phyloP scores from a whole-genome alignment of 2,329 filamentous ascomycete genomes.

The Fusarium sp. region DNA sequence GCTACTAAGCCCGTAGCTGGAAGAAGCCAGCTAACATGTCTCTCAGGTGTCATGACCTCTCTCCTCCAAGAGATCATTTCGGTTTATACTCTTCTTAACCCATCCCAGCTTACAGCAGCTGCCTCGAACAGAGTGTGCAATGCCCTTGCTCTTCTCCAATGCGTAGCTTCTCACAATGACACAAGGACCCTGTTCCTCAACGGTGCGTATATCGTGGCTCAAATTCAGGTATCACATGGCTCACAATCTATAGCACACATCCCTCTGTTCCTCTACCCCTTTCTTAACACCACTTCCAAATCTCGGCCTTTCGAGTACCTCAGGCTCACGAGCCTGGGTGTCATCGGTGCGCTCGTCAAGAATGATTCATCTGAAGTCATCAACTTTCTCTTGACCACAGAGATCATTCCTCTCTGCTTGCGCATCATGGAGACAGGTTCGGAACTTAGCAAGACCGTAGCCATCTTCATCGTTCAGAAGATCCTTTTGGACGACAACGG shows the following conservation, averaged over 20 bases:
- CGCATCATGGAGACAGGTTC: constrained; percentile 99
- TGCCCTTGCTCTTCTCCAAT: constrained; percentile 92
- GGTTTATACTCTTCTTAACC: constrained; percentile 95
- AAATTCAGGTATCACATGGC: background rate
- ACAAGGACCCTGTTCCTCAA: constrained; percentile 93
- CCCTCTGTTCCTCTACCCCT: constrained; percentile 95
- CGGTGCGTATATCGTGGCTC: constrained; percentile 64
- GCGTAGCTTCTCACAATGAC: constrained; percentile 96
- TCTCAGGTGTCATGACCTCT: constrained; percentile 93
- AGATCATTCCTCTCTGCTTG: constrained; percentile 97
- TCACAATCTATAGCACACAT: constrained; percentile 78
- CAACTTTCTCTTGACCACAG: constrained; percentile 97
- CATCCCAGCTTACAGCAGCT: constrained; percentile 95
- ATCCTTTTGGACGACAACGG: constrained; percentile 97
- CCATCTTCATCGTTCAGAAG: constrained; percentile 99
- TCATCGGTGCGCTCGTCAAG: constrained; percentile 97
- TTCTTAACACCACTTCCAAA: constrained; percentile 98
- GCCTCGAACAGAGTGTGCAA: constrained; percentile 98
- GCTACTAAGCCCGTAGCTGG: background rate
- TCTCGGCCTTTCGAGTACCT: constrained; percentile 97
- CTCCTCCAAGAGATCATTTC: constrained; percentile 98
- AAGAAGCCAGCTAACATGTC: constrained; percentile 29
- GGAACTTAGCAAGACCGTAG: constrained; percentile 97
- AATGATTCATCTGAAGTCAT: constrained; percentile 99
- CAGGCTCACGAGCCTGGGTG: constrained; percentile 91